Conservation (phyloP, 257 asterid genomes). For the Lantana camara region DNA sequence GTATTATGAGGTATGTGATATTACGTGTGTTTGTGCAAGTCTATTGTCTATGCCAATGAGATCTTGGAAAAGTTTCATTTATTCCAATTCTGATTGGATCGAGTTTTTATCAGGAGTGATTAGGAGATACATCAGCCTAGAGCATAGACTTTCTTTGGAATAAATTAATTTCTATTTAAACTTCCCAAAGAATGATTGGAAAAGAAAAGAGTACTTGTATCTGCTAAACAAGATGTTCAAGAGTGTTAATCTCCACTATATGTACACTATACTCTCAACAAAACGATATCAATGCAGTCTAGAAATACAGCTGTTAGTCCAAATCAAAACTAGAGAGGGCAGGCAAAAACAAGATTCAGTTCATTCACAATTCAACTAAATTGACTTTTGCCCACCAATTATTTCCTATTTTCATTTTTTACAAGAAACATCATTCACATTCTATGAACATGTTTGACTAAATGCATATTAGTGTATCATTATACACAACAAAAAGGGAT, state of each 20-base stretch:
- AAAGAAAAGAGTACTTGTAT: not conserved
- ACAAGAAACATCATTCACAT: not conserved
- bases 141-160: not conserved
- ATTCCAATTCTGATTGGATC: not conserved
- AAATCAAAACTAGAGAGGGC: not conserved
- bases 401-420: not conserved
- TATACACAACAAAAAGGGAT: conserved; percentile 1
- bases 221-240: no score
- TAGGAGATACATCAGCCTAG: not conserved
- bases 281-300: not conserved
- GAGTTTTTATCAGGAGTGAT: not conserved
- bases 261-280: not conserved
- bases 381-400: not conserved
- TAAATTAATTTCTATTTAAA: not conserved
- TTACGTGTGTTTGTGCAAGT: not conserved
- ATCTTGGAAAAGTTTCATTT: not conserved
- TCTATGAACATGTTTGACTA: not conserved
- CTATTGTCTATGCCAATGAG: no score
- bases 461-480: not conserved
- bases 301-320: no score
- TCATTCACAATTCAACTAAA: conserved; percentile 2
- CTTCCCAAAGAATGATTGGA: not conserved
- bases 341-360: not conserved
- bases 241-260: no score
- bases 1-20: not conserved